A percentile compares a stretch with the other conserved stretches of the same genome.
Evolutionary conservation across 805 yeast species (phyloP).

Genomic region (Yamadazyma nakazawae): DNA sequence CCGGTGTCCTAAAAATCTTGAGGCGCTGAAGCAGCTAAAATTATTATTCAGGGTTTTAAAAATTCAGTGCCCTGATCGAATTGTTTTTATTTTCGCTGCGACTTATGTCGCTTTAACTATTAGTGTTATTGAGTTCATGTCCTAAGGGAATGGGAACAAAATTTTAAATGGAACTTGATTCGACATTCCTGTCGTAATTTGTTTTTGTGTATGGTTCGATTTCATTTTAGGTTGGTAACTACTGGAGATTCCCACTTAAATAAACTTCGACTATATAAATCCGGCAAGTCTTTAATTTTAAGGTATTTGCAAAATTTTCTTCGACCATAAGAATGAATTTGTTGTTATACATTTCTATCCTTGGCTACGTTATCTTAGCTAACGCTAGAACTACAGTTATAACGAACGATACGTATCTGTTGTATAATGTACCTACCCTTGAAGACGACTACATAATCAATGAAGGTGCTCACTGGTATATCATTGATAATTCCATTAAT

Average conservation of each 20-base stretch:
- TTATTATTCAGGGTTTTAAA: no score
- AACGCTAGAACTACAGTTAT: slow-evolving; percentile 12
- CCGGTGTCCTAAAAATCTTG: no score
- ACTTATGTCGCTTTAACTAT: neutral
- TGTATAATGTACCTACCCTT: no score
- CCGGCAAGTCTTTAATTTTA: neutral
- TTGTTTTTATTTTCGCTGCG: no score
- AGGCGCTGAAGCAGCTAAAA: no score
- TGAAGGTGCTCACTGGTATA: slow-evolving; percentile 25
- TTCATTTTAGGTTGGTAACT: neutral
- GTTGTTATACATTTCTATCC: neutral
- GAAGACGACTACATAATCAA: slow-evolving; percentile 20
- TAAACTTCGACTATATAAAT: neutral
- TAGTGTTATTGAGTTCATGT: no score
- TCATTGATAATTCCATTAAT: slow-evolving; percentile 20
- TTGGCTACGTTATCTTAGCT: slow-evolving; percentile 1
- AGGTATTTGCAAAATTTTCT: neutral
- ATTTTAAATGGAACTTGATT: no score
- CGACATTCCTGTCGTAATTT: neutral
- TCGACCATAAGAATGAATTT: neutral
- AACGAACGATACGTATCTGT: slow-evolving; percentile 17
- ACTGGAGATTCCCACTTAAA: neutral
- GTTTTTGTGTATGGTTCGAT: no score
- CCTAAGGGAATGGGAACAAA: no score
- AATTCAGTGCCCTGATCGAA: no score